Percentiles rank a stretch among this genome's conserved stretches.
phyloP scores from a whole-genome alignment of 257 asterid genomes.

The Linderniella brevidens region DNA sequence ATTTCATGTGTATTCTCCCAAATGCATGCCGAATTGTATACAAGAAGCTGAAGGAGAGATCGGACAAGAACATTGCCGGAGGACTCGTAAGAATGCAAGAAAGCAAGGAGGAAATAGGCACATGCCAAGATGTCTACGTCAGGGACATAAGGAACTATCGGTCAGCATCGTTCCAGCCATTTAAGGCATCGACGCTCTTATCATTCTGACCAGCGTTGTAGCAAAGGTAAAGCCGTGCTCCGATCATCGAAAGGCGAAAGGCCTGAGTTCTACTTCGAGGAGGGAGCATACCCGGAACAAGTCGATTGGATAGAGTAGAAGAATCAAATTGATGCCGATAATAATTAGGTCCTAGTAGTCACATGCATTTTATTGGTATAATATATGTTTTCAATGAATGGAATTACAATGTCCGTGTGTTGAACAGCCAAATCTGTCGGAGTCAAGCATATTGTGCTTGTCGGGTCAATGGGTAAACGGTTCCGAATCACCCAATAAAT shows the following conservation, averaged over 20 bases:
- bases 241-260: slow-evolving; percentile 71
- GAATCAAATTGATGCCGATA: slow-evolving; percentile 90
- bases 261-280: slow-evolving; percentile 83
- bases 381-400: background rate
- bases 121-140: slow-evolving; percentile 57
- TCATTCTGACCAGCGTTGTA: slow-evolving; percentile 83
- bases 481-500: slow-evolving; percentile 59
- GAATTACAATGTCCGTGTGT: background rate
- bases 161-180: slow-evolving; percentile 52
- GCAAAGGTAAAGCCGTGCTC: slow-evolving; percentile 87
- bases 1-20: no score
- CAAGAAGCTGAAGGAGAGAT: slow-evolving; percentile 70
- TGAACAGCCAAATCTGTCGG: slow-evolving; percentile 84
- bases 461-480: slow-evolving; percentile 94
- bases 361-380: background rate
- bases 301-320: slow-evolving; percentile 93
- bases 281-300: slow-evolving; percentile 73
- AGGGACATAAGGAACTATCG: slow-evolving; percentile 53
- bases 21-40: slow-evolving; percentile 88
- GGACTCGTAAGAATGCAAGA: slow-evolving; percentile 82
- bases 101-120: slow-evolving; percentile 77
- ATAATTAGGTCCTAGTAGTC: slow-evolving; percentile 6
- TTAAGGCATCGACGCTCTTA: slow-evolving; percentile 62
- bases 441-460: slow-evolving; percentile 81
- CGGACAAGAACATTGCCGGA: slow-evolving; percentile 35